Evolutionary conservation across 1,139 yeast genomes (phyloP).

Genomic region (Nakaseomyces sp.): DNA sequence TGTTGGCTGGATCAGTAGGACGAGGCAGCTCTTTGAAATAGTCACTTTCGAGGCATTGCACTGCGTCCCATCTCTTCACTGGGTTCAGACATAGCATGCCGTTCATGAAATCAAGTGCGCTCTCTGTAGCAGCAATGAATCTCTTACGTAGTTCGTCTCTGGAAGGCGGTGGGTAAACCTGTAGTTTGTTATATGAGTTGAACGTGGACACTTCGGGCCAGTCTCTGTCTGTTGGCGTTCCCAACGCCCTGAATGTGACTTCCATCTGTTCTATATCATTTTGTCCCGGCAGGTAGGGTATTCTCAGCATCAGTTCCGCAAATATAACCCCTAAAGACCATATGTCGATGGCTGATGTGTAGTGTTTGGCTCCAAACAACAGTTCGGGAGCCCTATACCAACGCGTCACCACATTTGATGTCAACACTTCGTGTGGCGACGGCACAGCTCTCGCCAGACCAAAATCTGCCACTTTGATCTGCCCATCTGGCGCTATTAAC

Average conservation of each 20-base stretch:
- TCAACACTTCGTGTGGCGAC: constrained; percentile 66
- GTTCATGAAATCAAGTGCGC: constrained; percentile 68
- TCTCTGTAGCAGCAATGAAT: constrained; percentile 86
- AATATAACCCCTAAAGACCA: constrained; percentile 97
- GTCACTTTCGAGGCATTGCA: constrained; percentile 54
- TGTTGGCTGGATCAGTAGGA: constrained; percentile 57
- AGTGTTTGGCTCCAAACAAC: constrained; percentile 79
- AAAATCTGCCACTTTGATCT: constrained; percentile 90
- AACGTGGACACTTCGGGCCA: constrained; percentile 89
- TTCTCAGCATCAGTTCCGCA: constrained; percentile 90
- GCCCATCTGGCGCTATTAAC: constrained; percentile 76
- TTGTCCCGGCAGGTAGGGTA: constrained; percentile 88
- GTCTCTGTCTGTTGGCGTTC: constrained; percentile 84
- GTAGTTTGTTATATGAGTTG: constrained; percentile 64
- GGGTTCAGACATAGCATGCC: constrained; percentile 78
- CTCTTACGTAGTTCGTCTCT: constrained; percentile 72
- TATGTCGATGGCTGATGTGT: constrained; percentile 78
- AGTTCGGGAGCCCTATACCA: constrained; percentile 97
- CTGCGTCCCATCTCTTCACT: constrained; percentile 56
- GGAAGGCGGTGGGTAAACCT: constrained; percentile 76
- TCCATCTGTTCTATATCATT: constrained; percentile 86
- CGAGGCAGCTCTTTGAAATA: constrained; percentile 69
- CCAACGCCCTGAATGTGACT: constrained; percentile 86
- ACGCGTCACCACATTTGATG: constrained; percentile 91
- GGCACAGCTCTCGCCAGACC: constrained; percentile 86